A percentile compares a stretch with the other conserved stretches of the same genome.
phyloP scores from a whole-genome alignment of 768 basidiomycete genomes.

The Rhizopogon roseolus region DNA sequence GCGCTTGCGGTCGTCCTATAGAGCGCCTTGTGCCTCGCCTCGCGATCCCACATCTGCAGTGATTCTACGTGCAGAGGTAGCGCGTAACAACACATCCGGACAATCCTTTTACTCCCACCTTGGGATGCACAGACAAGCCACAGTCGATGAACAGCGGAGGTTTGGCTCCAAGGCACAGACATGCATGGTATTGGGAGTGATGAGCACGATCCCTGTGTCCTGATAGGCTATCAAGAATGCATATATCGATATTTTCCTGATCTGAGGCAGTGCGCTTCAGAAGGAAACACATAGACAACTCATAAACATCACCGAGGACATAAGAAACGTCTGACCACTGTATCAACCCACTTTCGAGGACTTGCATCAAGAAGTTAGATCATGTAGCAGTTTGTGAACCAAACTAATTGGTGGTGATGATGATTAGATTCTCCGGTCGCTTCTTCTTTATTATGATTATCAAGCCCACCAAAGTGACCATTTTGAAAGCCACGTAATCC shows the following conservation, averaged over 20 bases:
- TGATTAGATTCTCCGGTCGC: too few relatives aligned
- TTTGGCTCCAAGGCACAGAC: conserved; percentile 15
- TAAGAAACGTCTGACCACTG: too few relatives aligned
- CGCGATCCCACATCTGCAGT: conserved; percentile 11
- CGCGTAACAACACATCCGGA: conserved; percentile 18
- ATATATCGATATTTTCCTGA: neutral
- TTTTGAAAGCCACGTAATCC: too few relatives aligned
- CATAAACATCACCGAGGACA: neutral
- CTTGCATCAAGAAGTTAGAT: too few relatives aligned
- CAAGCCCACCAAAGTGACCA: too few relatives aligned
- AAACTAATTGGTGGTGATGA: too few relatives aligned
- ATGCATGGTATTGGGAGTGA: conserved; percentile 21
- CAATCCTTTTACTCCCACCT: conserved; percentile 23
- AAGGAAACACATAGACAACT: neutral
- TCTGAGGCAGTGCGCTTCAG: neutral
- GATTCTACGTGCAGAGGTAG: conserved; percentile 23
- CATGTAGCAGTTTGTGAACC: too few relatives aligned
- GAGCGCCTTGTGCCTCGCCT: neutral
- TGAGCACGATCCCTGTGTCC: conserved; percentile 3
- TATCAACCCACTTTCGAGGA: too few relatives aligned
- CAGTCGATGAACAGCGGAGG: conserved; percentile 4
- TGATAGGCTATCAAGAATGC: neutral
- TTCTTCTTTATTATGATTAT: too few relatives aligned
- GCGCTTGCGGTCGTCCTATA: conserved; percentile 13
- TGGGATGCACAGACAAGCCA: conserved; percentile 22